Evolutionary conservation across 768 basidiomycete genomes (phyloP).

Genomic region (Lactarius akahatsu): DNA sequence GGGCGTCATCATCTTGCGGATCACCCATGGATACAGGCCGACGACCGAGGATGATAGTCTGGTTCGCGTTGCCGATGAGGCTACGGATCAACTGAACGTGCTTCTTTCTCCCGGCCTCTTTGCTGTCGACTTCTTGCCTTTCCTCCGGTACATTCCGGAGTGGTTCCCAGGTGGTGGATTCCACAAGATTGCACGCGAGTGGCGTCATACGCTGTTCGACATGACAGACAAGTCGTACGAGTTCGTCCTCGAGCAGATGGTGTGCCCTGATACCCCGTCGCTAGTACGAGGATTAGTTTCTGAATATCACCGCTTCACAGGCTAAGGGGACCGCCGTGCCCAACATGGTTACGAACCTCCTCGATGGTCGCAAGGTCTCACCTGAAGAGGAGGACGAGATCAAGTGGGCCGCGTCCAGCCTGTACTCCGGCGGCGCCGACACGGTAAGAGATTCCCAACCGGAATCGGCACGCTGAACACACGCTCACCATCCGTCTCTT

Average conservation of each 20-base stretch:
- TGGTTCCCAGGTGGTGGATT: constrained; percentile 33
- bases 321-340: constrained; percentile 27
- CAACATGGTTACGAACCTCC: constrained; percentile 26
- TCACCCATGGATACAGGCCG: constrained; percentile 29
- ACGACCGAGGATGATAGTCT: constrained; percentile 26
- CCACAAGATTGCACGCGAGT: constrained; percentile 30
- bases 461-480: too few species aligned
- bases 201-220: constrained; percentile 26
- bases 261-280: not conserved
- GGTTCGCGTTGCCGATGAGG: constrained; percentile 31
- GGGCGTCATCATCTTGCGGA: constrained; percentile 29
- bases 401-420: constrained; percentile 32
- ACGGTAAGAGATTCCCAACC: constrained; percentile 22
- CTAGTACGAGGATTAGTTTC: not conserved
- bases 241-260: constrained; percentile 28
- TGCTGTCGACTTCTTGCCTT: constrained; percentile 31
- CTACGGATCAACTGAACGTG: constrained; percentile 26
- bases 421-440: constrained; percentile 32
- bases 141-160: constrained; percentile 31
- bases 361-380: constrained; percentile 23
- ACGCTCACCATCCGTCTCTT: not conserved
- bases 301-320: constrained; percentile 5
- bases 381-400: constrained; percentile 28
- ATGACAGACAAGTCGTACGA: constrained; percentile 27
- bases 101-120: constrained; percentile 24